These are phyloP conservation scores for Spinacia oleracea DNA, from an alignment of 179 eudicot species.

Conservation along the genomic window DNA sequence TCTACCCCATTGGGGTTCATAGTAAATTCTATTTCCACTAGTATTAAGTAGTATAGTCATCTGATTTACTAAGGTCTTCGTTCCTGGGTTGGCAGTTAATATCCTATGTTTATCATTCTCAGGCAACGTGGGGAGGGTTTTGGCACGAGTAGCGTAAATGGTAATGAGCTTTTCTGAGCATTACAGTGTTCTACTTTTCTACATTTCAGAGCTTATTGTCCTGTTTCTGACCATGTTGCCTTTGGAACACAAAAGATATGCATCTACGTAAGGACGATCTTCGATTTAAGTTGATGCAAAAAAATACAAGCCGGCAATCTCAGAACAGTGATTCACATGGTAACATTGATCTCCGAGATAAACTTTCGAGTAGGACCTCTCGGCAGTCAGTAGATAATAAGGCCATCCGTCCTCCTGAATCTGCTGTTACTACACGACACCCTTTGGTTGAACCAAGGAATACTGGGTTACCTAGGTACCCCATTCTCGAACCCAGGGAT, in stretches of 20 bases:
- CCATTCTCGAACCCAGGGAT: constrained; percentile 21
- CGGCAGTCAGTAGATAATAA: constrained; percentile 39
- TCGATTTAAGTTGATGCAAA: constrained; percentile 73
- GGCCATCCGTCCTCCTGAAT: constrained; percentile 31
- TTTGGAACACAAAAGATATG: constrained; percentile 40
- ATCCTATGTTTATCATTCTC: constrained; percentile 29
- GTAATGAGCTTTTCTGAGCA: constrained; percentile 38
- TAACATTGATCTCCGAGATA: constrained; percentile 64
- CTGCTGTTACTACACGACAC: constrained; percentile 30
- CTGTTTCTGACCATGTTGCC: constrained; percentile 29
- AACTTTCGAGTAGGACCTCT: constrained; percentile 51
- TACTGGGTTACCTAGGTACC: constrained; percentile 30
- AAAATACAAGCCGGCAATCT: constrained; percentile 37
- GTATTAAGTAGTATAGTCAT: not conserved
- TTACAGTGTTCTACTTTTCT: not conserved
- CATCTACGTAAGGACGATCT: constrained; percentile 65
- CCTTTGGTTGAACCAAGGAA: constrained; percentile 27
- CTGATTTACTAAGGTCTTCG: constrained; percentile 6
- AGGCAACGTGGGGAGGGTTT: constrained; percentile 58
- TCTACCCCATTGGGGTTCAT: not conserved
- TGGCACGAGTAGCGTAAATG: constrained; percentile 43
- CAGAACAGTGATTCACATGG: constrained; percentile 35
- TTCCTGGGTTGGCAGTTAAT: constrained; percentile 7
- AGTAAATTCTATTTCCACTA: not conserved
- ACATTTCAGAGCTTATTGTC: constrained; percentile 24